phyloP scores from a whole-genome alignment of 2,329 filamentous ascomycete species.

The Epichloe sylvatica region DNA sequence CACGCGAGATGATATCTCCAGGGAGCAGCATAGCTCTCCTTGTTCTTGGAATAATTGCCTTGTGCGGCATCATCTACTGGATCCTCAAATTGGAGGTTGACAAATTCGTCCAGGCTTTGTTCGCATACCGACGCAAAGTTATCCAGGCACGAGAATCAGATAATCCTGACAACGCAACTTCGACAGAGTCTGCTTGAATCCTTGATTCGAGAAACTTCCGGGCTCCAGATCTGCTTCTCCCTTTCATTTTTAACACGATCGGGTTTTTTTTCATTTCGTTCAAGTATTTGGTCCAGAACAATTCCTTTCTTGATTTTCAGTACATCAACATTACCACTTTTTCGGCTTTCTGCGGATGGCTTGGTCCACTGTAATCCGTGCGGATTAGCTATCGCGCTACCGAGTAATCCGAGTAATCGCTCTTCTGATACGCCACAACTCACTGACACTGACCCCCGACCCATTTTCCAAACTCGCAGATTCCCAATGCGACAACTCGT shows the following conservation, averaged over 20 bases:
- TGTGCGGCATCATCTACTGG: conserved; percentile 18
- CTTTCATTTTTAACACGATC: no score
- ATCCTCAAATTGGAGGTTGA: conserved; percentile 17
- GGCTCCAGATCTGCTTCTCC: not conserved
- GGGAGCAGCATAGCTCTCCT: conserved; percentile 18
- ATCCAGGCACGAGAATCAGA: not conserved
- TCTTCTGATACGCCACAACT: not conserved
- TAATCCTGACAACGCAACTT: not conserved
- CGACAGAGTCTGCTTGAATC: not conserved
- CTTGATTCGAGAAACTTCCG: not conserved
- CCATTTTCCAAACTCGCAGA: not conserved
- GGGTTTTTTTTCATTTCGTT: not conserved
- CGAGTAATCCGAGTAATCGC: no score
- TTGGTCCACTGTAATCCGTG: not conserved
- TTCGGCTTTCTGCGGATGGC: not conserved
- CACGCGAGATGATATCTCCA: conserved; percentile 5
- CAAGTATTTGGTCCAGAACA: not conserved
- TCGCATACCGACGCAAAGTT: conserved; percentile 8
- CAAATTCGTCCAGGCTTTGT: conserved; percentile 16
- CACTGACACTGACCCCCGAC: not conserved
- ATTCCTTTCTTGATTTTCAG: not conserved
- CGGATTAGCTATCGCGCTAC: not conserved
- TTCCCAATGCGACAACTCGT: not conserved
- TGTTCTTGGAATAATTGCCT: conserved; percentile 17
- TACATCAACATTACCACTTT: not conserved